Conservation (phyloP, 108 stramenopile genomes). For the Thalassiosira profunda region DNA sequence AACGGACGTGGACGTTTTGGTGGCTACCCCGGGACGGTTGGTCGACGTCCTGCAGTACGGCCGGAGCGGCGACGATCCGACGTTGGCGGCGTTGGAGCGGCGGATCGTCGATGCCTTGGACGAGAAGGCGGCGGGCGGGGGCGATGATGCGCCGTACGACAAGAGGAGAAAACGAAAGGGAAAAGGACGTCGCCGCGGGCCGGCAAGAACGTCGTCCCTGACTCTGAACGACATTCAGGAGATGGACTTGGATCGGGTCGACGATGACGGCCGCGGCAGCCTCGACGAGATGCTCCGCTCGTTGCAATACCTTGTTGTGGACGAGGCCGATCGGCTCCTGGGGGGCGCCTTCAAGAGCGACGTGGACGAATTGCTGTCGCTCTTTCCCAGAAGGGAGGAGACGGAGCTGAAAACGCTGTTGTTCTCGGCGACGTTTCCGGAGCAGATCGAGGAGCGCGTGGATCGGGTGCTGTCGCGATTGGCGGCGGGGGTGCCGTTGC, state of each 20-base stretch:
- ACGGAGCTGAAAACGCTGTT: constrained; percentile 59
- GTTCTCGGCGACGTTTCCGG: constrained; percentile 95
- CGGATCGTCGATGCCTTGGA: constrained; percentile 72
- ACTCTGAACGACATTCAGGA: constrained; percentile 57
- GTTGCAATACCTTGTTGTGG: constrained; percentile 88
- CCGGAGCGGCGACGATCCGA: constrained; percentile 34
- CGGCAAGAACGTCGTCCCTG: constrained; percentile 37
- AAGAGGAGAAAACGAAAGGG: constrained; percentile 33
- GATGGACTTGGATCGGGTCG: constrained; percentile 54
- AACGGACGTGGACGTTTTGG: constrained; percentile 78
- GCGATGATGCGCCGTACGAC: constrained; percentile 27
- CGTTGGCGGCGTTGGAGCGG: constrained; percentile 58
- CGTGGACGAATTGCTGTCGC: constrained; percentile 68
- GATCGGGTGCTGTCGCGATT: constrained; percentile 77
- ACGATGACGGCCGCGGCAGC: constrained; percentile 56
- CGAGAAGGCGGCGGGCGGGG: constrained; percentile 5
- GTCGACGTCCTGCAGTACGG: constrained; percentile 86
- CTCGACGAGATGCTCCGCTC: constrained; percentile 58
- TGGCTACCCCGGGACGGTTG: constrained; percentile 97
- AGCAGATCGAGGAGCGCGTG: constrained; percentile 86
- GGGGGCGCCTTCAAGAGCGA: constrained; percentile 80
- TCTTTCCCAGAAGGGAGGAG: constrained; percentile 37
- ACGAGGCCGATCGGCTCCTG: constrained; percentile 96
- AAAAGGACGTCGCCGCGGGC: constrained; percentile 3
- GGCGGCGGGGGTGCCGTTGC: constrained; percentile 56